These are phyloP conservation scores for Lentithecium fluviatile DNA, from an alignment of 495 filamentous ascomycete species.

Conservation along the genomic window DNA sequence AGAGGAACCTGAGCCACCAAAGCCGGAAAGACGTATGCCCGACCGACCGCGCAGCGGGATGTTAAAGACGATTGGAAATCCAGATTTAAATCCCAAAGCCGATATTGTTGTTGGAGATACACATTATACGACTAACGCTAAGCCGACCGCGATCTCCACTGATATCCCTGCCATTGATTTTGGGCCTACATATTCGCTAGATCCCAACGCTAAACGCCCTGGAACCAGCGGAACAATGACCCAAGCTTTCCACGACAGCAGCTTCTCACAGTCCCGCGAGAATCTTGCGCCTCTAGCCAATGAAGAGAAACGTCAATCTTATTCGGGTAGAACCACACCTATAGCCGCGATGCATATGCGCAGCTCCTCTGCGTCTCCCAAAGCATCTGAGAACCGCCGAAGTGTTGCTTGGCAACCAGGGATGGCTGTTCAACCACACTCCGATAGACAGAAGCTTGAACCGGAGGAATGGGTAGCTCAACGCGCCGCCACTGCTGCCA, in stretches of 20 bases:
- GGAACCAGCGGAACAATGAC: conserved; percentile 48
- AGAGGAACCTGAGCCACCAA: conserved; percentile 27
- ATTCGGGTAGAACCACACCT: conserved; percentile 24
- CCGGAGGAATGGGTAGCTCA: conserved; percentile 89
- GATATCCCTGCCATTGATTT: conserved; percentile 82
- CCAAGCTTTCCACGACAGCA: conserved; percentile 31
- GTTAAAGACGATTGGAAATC: conserved; percentile 73
- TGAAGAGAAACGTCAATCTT: conserved; percentile 26
- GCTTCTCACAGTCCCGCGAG: conserved; percentile 18
- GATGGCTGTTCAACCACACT: conserved; percentile 12
- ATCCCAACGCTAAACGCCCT: conserved; percentile 52
- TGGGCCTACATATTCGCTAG: conserved; percentile 65
- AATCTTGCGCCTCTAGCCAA: conserved; percentile 20
- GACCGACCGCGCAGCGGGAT: conserved; percentile 78
- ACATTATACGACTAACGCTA: conserved; percentile 49
- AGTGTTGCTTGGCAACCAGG: conserved; percentile 72
- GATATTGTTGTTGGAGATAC: conserved; percentile 61
- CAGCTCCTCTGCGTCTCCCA: conserved; percentile 42
- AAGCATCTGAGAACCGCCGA: conserved; percentile 55
- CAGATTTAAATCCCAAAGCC: conserved; percentile 47
- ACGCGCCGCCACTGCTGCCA: conserved; percentile 61
- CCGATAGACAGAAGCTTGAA: conserved; percentile 47
- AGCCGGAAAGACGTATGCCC: conserved; percentile 27
- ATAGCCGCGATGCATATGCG: conserved; percentile 39
- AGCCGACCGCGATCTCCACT: conserved; percentile 36